phyloP scores from a whole-genome alignment of 1,284 basidiomycete genomes.

The Marasmius tenuissimus region DNA sequence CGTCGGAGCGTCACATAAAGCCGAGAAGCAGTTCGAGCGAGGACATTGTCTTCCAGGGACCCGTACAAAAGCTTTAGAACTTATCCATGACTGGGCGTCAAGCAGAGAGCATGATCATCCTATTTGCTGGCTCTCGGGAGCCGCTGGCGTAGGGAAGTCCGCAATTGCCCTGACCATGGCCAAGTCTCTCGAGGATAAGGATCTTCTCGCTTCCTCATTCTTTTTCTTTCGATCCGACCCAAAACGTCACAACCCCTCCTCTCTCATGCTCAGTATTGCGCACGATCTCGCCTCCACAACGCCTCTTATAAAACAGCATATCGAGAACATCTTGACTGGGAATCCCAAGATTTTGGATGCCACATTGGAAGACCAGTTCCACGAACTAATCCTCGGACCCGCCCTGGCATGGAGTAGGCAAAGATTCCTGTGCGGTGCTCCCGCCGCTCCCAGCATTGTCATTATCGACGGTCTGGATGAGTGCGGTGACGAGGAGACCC shows the following conservation, averaged over 20 bases:
- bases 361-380: conserved; percentile 2
- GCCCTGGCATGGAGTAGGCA: background rate
- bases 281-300: background rate
- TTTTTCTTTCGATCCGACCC: conserved; percentile 14
- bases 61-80: conserved; percentile 9
- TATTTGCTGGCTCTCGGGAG: conserved; percentile 17
- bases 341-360: background rate
- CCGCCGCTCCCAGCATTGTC: background rate
- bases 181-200: background rate
- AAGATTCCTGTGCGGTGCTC: background rate
- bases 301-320: background rate
- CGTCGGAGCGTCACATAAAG: background rate
- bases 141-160: conserved; percentile 18
- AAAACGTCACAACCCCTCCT: background rate
- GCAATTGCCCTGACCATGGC: conserved; percentile 19
- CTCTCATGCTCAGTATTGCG: conserved; percentile 2
- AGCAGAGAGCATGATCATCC: background rate
- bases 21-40: background rate
- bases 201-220: conserved; percentile 11
- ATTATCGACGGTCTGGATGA: conserved; percentile 22
- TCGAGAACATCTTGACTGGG: background rate
- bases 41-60: conserved; percentile 13
- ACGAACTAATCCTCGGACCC: background rate
- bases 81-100: conserved; percentile 12
- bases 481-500: conserved; percentile 3